Percentiles rank a stretch among this genome's conserved stretches.
phyloP scores from a whole-genome alignment of 306 rosid genomes.

The Cucurbita maxima region DNA sequence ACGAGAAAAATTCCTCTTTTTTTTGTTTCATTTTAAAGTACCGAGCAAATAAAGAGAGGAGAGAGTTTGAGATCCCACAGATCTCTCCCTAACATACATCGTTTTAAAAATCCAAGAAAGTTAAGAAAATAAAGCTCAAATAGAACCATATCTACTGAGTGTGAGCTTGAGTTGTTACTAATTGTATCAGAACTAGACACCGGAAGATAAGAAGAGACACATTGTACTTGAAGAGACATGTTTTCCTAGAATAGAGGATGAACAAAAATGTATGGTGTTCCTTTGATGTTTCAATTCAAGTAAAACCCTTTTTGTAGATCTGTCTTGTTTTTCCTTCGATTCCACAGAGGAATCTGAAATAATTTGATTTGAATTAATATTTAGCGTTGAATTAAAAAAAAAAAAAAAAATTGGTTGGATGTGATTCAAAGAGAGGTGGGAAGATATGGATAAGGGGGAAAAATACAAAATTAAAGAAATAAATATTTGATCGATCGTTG shows the following conservation, averaged over 20 bases:
- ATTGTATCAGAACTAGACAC: too few species aligned
- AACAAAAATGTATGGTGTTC: not conserved
- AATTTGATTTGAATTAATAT: not conserved
- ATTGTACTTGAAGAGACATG: not conserved
- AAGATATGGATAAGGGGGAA: not conserved
- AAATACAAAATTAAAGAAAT: not conserved
- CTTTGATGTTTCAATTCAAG: not conserved
- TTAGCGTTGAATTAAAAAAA: not conserved
- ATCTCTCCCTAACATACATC: too few species aligned
- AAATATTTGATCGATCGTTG: not conserved
- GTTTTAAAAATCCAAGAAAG: too few species aligned
- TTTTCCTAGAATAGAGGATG: not conserved
- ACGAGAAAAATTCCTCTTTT: not conserved
- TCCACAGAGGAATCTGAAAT: not conserved
- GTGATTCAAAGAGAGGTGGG: not conserved
- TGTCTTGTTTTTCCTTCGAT: not conserved
- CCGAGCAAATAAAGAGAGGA: not conserved
- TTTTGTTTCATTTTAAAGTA: not conserved
- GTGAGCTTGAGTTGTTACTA: too few species aligned
- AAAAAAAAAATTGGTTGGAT: not conserved
- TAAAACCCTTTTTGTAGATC: not conserved
- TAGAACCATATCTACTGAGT: too few species aligned
- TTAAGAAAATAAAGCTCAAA: too few species aligned
- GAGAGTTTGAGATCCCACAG: too few species aligned
- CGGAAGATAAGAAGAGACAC: not conserved